A percentile compares a stretch with the other conserved stretches of the same genome.
phyloP scores from a whole-genome alignment of 2,329 filamentous ascomycete genomes.

The Mollisia scopiformis region DNA sequence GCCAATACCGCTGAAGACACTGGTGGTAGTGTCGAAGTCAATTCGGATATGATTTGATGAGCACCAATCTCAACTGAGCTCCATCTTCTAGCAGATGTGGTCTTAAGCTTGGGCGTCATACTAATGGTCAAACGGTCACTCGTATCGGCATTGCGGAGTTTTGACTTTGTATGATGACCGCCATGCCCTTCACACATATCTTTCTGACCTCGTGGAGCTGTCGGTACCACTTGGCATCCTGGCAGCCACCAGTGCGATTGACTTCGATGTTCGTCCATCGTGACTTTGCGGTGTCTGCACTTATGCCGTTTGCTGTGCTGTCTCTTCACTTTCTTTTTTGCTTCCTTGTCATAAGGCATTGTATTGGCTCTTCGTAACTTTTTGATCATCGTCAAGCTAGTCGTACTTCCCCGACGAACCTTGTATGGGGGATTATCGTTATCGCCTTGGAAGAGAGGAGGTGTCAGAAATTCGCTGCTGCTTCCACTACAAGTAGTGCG shows the following conservation, averaged over 20 bases:
- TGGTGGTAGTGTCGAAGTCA: not conserved
- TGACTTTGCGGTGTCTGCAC: conserved; percentile 6
- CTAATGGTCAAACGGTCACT: conserved; percentile 2
- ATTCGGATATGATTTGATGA: conserved; percentile 5
- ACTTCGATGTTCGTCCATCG: conserved; percentile 2
- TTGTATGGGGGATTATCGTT: conserved; percentile 24
- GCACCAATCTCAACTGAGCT: conserved; percentile 30
- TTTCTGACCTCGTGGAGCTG: conserved; percentile 12
- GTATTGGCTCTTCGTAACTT: conserved; percentile 16
- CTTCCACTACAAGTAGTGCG: conserved; percentile 17
- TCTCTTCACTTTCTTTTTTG: not conserved
- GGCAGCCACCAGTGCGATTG: conserved; percentile 5
- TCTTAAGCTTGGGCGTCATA: too few species aligned
- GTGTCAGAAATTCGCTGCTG: conserved; percentile 17
- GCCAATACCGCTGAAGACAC: not conserved
- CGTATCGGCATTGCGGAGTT: conserved; percentile 1
- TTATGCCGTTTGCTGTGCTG: conserved; percentile 2
- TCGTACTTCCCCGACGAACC: conserved; percentile 15
- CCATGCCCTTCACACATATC: conserved; percentile 8
- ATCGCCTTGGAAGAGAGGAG: conserved; percentile 9
- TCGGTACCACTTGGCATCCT: conserved; percentile 22
- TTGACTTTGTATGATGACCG: conserved; percentile 2
- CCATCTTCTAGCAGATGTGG: conserved; percentile 29
- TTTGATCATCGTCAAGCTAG: conserved; percentile 26
- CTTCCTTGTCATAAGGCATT: conserved; percentile 7